Evolutionary conservation across 2,329 filamentous ascomycete genomes (phyloP), one percentile per base, ranked within the genome.

Genomic region (Magnaporthales sp.): DNA sequence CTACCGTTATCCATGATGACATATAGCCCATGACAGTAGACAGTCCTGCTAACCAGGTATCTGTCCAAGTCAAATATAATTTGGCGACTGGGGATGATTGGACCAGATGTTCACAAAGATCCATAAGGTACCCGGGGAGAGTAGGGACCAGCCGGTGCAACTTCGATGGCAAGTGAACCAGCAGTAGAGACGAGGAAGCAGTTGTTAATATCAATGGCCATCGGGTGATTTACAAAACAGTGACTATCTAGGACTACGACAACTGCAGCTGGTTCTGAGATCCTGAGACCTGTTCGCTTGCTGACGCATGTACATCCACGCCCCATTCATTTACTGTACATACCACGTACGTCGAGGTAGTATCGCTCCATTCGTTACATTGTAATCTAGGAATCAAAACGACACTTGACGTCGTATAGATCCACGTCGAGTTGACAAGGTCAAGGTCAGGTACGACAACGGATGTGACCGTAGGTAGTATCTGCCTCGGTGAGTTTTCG

Each of bases 1-100:
- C 56, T 29, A 27, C 65, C 69, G 27, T 71, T 64, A 66, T 54
- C 67, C 64, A 61, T 66, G 51, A 68, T 61, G 61, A 29, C 29
- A 67, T 38, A 54, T 56, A 29, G 26, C 64, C 67, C 69, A 72
- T 70, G 19, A 67, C 66, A 27, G 24, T 27, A 27, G 13, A 60
- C 13, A 60, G 56, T 26, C 15, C 8, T 60, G 24, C 26, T 27
- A 60, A 24, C 3, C 56, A 29, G 24, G 13, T 51, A 51, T 51
- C 38, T n/a, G 38, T 51, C 15, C n/a, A 26, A 27, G 54, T 19
- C 54, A 58, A 13, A 5, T 11, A 27, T 13, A 4, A 58, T 58
- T 4, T 11, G 24, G 54, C 11, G 54, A 26, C 9, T 24, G 54
- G 54, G 13, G 11, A n/a, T 19, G 11, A n/a, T 19, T 51, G 38